These are phyloP conservation scores for Trichaptum fuscoviolaceum DNA, from an alignment of 768 basidiomycete species.

Conservation along the genomic window DNA sequence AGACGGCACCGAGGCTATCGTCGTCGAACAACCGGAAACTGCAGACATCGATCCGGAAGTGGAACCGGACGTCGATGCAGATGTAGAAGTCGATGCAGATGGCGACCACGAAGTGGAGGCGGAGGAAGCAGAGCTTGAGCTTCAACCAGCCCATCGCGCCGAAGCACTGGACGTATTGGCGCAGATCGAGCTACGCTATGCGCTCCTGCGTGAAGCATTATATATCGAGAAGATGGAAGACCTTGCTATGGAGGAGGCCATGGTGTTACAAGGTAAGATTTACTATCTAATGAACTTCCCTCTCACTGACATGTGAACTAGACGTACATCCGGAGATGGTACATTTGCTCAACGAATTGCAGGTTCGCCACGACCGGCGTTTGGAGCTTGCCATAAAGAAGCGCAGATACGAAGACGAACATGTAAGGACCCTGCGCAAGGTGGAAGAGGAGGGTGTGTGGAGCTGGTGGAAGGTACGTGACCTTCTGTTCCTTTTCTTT, in stretches of 20 bases:
- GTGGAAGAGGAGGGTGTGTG: constrained; percentile 75
- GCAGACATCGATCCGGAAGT: constrained; percentile 8
- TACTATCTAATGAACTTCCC: not conserved
- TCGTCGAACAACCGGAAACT: not conserved
- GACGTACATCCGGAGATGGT: constrained; percentile 84
- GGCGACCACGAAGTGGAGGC: constrained; percentile 27
- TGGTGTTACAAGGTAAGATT: constrained; percentile 67
- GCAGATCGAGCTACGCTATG: constrained; percentile 90
- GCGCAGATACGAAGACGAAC: constrained; percentile 60
- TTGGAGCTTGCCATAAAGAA: constrained; percentile 75
- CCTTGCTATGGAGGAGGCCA: constrained; percentile 80
- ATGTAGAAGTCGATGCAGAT: constrained; percentile 34
- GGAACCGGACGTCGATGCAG: constrained; percentile 23
- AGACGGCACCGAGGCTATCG: constrained; percentile 8
- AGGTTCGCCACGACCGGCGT: constrained; percentile 73
- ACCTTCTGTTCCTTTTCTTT: constrained; percentile 11
- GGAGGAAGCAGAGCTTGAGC: constrained; percentile 52
- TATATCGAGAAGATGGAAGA: constrained; percentile 95
- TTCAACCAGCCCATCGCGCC: constrained; percentile 76
- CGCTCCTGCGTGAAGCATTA: constrained; percentile 75
- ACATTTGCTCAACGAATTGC: constrained; percentile 74
- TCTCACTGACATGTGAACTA: constrained; percentile 22
- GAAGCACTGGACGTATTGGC: constrained; percentile 88
- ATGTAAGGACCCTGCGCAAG: constrained; percentile 54
- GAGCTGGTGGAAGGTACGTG: constrained; percentile 85